These are phyloP conservation scores for Plasmodium adleri DNA, from an alignment of 169 alveolate genomes.

Conservation along the genomic window DNA sequence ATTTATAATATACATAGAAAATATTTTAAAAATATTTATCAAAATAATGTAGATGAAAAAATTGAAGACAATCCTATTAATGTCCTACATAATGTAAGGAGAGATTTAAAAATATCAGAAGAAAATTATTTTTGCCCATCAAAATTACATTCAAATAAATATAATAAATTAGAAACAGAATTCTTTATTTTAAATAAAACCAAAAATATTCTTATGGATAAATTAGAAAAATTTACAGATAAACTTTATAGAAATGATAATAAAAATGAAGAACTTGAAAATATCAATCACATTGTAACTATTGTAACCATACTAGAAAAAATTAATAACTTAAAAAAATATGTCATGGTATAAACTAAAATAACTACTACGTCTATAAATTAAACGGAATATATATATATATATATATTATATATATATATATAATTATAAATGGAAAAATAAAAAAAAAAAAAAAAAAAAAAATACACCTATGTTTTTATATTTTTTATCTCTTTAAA, in stretches of 20 bases:
- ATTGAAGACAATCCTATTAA: not conserved
- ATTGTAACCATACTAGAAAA: constrained; percentile 35
- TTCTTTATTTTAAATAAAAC: constrained; percentile 39
- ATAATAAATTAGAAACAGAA: constrained; percentile 33
- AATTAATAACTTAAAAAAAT: constrained; percentile 28
- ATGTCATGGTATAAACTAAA: not conserved
- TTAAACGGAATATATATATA: not conserved
- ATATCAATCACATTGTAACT: constrained; percentile 2
- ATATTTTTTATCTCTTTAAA: too few relatives aligned
- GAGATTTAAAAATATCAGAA: constrained; percentile 15
- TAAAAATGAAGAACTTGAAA: constrained; percentile 38
- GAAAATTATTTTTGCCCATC: constrained; percentile 3
- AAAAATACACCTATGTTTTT: not conserved
- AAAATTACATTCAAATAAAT: constrained; percentile 3
- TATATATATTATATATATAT: constrained; percentile 9
- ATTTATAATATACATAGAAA: not conserved
- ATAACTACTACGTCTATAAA: not conserved
- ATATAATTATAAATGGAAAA: not conserved
- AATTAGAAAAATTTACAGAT: constrained; percentile 29
- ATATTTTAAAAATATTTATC: too few relatives aligned
- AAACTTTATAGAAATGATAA: constrained; percentile 1
- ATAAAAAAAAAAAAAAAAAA: not conserved
- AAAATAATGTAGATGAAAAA: too few relatives aligned
- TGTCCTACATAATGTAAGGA: not conserved
- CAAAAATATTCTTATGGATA: constrained; percentile 24